Evolutionary conservation across 2,329 filamentous ascomycete genomes (phyloP).

Genomic region (Aciculosporium take): DNA sequence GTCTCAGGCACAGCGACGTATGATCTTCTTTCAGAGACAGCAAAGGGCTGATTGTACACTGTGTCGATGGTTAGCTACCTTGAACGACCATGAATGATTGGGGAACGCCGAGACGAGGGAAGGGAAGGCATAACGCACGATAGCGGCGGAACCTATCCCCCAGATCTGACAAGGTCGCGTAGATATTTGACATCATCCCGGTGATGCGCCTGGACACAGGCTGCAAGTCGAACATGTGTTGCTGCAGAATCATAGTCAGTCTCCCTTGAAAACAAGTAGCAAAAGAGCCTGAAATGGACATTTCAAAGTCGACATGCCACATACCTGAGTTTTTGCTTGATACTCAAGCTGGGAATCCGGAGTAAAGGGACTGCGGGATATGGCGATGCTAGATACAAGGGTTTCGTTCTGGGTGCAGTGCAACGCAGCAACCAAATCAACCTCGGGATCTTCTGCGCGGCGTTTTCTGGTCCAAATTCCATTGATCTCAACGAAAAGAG

Average conservation of each 20-base stretch:
- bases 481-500: conserved; percentile 12
- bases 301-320: neutral
- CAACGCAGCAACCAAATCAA: conserved; percentile 16
- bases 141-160: conserved; percentile 13
- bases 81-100: neutral
- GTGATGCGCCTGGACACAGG: conserved; percentile 11
- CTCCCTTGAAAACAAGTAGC: too few species aligned
- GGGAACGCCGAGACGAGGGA: neutral
- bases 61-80: neutral
- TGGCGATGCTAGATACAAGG: conserved; percentile 4
- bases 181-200: conserved; percentile 18
- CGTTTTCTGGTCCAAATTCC: conserved; percentile 17
- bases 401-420: conserved; percentile 4
- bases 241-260: conserved; percentile 1
- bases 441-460: conserved; percentile 16
- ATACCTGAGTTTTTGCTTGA: conserved; percentile 2
- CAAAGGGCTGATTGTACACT: conserved; percentile 11
- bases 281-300: neutral
- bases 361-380: conserved; percentile 1
- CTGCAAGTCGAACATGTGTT: conserved; percentile 12
- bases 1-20: conserved; percentile 6
- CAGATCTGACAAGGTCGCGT: conserved; percentile 14
- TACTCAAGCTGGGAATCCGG: conserved; percentile 1
- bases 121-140: conserved; percentile 8
- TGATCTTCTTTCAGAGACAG: conserved; percentile 13